Evolutionary conservation across 2,329 filamentous ascomycete genomes (phyloP).

Genomic region (Myriangium duriaei): DNA sequence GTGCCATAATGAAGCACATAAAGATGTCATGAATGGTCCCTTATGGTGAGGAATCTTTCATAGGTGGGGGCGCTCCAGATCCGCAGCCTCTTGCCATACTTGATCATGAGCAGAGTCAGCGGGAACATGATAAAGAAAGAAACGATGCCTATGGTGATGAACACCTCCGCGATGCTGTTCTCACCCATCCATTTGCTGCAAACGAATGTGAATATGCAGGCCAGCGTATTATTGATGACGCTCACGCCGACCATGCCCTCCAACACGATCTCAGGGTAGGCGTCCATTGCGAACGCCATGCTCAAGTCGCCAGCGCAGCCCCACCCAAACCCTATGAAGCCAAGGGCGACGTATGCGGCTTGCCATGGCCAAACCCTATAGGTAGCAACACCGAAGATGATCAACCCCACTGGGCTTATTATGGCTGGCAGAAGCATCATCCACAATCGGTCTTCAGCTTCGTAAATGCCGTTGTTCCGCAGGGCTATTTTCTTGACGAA

Average conservation of each 20-base stretch:
- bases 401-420: slow-evolving; percentile 40
- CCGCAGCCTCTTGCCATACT: slow-evolving; percentile 34
- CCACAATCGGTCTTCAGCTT: slow-evolving; percentile 43
- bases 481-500: slow-evolving; percentile 45
- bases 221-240: slow-evolving; percentile 45
- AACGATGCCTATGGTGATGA: slow-evolving; percentile 40
- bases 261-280: slow-evolving; percentile 44
- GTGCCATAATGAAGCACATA: too few relatives aligned
- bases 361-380: slow-evolving; percentile 41
- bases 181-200: slow-evolving; percentile 36
- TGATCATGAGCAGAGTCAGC: slow-evolving; percentile 41
- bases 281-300: slow-evolving; percentile 42
- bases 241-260: slow-evolving; percentile 48
- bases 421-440: slow-evolving; percentile 39
- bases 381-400: slow-evolving; percentile 42
- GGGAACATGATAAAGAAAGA: slow-evolving; percentile 39
- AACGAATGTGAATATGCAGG: slow-evolving; percentile 42
- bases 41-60: background rate
- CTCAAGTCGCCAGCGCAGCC: slow-evolving; percentile 44
- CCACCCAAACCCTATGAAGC: slow-evolving; percentile 47
- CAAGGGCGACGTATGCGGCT: slow-evolving; percentile 42
- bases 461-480: slow-evolving; percentile 41
- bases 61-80: background rate
- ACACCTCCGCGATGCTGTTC: slow-evolving; percentile 34
- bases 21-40: too few relatives aligned